These are phyloP conservation scores for Trichoderma sp. DNA, from an alignment of 2,329 filamentous ascomycete species.

Conservation along the genomic window DNA sequence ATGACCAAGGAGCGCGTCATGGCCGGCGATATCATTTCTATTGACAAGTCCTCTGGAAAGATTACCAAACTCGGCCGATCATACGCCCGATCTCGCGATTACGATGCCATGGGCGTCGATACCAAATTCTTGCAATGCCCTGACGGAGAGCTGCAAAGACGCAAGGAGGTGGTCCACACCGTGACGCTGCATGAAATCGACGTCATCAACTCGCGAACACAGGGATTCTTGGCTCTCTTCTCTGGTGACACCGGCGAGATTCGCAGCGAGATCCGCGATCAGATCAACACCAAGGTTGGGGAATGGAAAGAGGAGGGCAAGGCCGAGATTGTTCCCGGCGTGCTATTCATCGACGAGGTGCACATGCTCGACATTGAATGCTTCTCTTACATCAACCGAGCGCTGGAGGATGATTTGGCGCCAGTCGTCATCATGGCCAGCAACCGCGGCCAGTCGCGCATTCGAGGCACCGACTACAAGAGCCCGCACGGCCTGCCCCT, in stretches of 20 bases:
- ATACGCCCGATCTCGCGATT: conserved; percentile 91
- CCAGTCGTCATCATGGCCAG: conserved; percentile 99
- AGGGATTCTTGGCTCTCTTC: conserved; percentile 95
- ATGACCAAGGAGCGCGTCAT: conserved; percentile 99
- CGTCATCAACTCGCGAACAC: conserved; percentile 98
- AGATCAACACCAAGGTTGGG: conserved; percentile 98
- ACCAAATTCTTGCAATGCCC: conserved; percentile 98
- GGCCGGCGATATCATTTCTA: conserved; percentile 96
- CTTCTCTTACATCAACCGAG: conserved; percentile 97
- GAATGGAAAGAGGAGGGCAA: conserved; percentile 99
- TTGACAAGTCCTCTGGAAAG: conserved; percentile 97
- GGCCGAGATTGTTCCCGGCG: conserved; percentile 93
- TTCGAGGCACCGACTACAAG: conserved; percentile 88
- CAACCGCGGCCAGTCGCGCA: conserved; percentile 87
- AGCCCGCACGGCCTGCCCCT: conserved; percentile 91
- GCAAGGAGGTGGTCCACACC: conserved; percentile 95
- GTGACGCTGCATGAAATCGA: conserved; percentile 98
- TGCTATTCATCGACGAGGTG: conserved; percentile 97
- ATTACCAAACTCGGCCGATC: conserved; percentile 96
- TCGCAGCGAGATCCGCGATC: conserved; percentile 90
- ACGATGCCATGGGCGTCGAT: conserved; percentile 98
- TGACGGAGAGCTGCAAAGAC: conserved; percentile 94
- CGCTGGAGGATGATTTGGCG: conserved; percentile 88
- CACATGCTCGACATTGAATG: conserved; percentile 99
- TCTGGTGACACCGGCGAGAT: conserved; percentile 98